phyloP scores from a whole-genome alignment of 345 rosid species.

The Eucalyptus grandis region DNA sequence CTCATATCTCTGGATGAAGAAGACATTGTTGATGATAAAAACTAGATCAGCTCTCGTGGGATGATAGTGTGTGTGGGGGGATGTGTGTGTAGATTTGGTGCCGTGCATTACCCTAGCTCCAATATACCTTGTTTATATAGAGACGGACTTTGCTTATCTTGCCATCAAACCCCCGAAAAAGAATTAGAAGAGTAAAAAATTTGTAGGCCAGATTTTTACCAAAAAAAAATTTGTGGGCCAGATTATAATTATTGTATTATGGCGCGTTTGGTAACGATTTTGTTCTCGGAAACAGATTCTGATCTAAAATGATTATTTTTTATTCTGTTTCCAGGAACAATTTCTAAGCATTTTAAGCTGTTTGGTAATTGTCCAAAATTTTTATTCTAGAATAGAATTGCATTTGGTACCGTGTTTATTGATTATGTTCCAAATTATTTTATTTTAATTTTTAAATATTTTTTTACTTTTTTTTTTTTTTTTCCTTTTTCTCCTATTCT shows the following conservation, averaged over 20 bases:
- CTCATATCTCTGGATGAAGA: background rate
- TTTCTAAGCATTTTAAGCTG: too few species aligned
- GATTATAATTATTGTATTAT: background rate
- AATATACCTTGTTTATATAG: background rate
- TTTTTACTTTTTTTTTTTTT: too few species aligned
- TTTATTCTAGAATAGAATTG: too few species aligned
- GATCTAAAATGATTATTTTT: too few species aligned
- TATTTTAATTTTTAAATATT: too few species aligned
- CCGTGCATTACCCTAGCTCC: background rate
- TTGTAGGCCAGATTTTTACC: background rate
- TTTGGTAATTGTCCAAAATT: too few species aligned
- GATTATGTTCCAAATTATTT: too few species aligned
- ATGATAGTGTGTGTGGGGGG: background rate
- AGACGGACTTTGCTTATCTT: background rate
- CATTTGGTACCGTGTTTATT: too few species aligned
- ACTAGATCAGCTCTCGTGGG: background rate
- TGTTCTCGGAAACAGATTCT: fast-evolving
- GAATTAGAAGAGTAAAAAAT: background rate
- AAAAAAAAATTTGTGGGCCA: background rate
- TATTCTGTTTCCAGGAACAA: too few species aligned
- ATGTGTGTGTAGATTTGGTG: background rate
- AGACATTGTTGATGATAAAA: background rate
- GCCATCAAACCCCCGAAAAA: background rate
- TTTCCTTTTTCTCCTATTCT: too few species aligned
- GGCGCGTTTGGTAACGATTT: too few species aligned